phyloP scores from a whole-genome alignment of 2,329 filamentous ascomycete species.

The Phaeosphaeria sp. region DNA sequence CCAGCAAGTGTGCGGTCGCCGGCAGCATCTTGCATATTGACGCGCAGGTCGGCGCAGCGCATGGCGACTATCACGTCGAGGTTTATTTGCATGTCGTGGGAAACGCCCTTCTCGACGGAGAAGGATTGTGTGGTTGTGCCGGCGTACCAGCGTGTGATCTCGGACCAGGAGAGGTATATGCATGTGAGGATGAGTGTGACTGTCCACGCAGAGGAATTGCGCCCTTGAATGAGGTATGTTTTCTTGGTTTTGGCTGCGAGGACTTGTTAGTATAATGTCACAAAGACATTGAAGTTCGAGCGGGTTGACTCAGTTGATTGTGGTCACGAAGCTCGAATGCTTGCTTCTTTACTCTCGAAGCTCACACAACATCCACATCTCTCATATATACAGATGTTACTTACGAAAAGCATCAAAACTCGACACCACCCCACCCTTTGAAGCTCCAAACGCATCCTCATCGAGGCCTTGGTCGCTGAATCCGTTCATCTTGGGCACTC shows the following conservation, averaged over 20 bases:
- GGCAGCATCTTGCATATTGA: slow-evolving; percentile 96
- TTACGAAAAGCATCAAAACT: slow-evolving; percentile 97
- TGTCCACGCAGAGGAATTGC: slow-evolving; percentile 92
- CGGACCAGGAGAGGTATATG: slow-evolving; percentile 75
- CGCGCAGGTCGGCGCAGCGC: slow-evolving; percentile 84
- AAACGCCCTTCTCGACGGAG: slow-evolving; percentile 89
- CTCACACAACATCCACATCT: neutral
- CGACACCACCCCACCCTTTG: slow-evolving; percentile 64
- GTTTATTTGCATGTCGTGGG: slow-evolving; percentile 90
- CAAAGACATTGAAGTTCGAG: neutral
- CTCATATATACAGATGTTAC: slow-evolving; percentile 42
- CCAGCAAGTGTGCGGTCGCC: slow-evolving; percentile 90
- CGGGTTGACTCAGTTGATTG: slow-evolving; percentile 4
- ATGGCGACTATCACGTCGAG: slow-evolving; percentile 91
- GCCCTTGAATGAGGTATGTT: slow-evolving; percentile 84
- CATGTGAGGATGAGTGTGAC: slow-evolving; percentile 79
- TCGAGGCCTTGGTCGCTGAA: slow-evolving; percentile 71
- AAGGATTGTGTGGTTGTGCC: slow-evolving; percentile 89
- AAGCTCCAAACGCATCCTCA: slow-evolving; percentile 81
- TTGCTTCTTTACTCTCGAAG: neutral
- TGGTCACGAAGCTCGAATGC: slow-evolving; percentile 3
- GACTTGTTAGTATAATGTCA: slow-evolving; percentile 12
- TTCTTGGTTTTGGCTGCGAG: slow-evolving; percentile 90
- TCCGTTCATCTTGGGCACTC: slow-evolving; percentile 71
- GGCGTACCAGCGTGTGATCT: slow-evolving; percentile 81